A percentile compares a stretch with the other conserved stretches of the same genome.
These are phyloP conservation scores for Pythium oligandrum DNA, from an alignment of 352 stramenopile genomes.

Conservation along the genomic window DNA sequence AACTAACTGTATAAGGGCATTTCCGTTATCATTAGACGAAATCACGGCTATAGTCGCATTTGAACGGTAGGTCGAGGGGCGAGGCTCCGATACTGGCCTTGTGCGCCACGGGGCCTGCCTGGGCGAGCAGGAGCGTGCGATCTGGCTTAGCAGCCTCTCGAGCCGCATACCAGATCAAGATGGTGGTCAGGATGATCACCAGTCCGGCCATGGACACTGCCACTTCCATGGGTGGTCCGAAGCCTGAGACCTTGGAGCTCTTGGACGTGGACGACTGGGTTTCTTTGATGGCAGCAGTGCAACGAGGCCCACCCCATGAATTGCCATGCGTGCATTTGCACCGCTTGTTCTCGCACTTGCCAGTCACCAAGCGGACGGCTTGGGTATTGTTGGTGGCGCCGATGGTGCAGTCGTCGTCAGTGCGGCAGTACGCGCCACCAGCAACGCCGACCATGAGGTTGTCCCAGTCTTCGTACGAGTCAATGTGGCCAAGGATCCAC, in stretches of 20 bases:
- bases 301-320: constrained; percentile 45
- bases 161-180: not conserved
- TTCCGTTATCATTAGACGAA: too few relatives aligned
- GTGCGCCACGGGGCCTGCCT: too few relatives aligned
- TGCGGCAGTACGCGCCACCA: constrained; percentile 43
- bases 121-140: too few relatives aligned
- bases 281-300: constrained; percentile 32
- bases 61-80: too few relatives aligned
- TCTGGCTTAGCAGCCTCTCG: too few relatives aligned
- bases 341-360: constrained; percentile 40
- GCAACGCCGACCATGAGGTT: constrained; percentile 32
- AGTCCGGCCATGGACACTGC: constrained; percentile 1
- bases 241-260: constrained; percentile 6
- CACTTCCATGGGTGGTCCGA: constrained; percentile 8
- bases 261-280: not conserved
- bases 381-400: constrained; percentile 19
- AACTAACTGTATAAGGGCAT: too few relatives aligned
- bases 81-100: too few relatives aligned
- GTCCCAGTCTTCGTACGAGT: constrained; percentile 36
- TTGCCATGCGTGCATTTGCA: constrained; percentile 38
- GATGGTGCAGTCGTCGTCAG: constrained; percentile 57
- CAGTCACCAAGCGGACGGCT: constrained; percentile 27
- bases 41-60: too few relatives aligned
- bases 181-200: constrained; percentile 4
- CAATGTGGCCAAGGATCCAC: constrained; percentile 34